Percentiles rank a stretch among this genome's conserved stretches.
phyloP scores from a whole-genome alignment of 2,329 filamentous ascomycete species.

The Alternaria angustiovoidea region DNA sequence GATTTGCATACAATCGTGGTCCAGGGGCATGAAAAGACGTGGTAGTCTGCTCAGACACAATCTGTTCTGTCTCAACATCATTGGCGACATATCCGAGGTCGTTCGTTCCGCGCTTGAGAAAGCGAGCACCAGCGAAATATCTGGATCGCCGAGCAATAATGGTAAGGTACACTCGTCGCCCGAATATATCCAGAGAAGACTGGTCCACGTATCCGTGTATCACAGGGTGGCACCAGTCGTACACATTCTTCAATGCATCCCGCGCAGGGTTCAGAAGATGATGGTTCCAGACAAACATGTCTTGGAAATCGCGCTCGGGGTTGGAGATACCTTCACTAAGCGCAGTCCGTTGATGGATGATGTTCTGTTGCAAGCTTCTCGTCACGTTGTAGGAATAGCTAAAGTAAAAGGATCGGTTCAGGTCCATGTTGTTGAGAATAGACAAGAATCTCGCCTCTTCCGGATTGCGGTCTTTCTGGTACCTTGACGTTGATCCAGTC shows the following conservation, averaged over 20 bases:
- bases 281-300: slow-evolving; percentile 99
- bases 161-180: slow-evolving; percentile 87
- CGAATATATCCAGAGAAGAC: slow-evolving; percentile 77
- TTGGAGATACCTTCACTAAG: slow-evolving; percentile 70
- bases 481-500: slow-evolving; percentile 70
- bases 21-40: slow-evolving; percentile 96
- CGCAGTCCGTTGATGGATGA: slow-evolving; percentile 78
- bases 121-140: slow-evolving; percentile 92
- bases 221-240: slow-evolving; percentile 95
- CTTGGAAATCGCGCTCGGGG: slow-evolving; percentile 74
- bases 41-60: slow-evolving; percentile 91
- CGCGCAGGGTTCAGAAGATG: slow-evolving; percentile 82
- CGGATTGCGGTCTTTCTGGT: slow-evolving; percentile 81
- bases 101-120: slow-evolving; percentile 93
- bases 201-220: slow-evolving; percentile 98
- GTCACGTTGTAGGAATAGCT: slow-evolving; percentile 98
- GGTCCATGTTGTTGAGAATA: slow-evolving; percentile 89
- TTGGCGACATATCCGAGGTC: slow-evolving; percentile 96
- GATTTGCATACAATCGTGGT: slow-evolving; percentile 83
- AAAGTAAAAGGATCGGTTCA: slow-evolving; percentile 94
- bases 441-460: slow-evolving; percentile 89
- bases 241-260: slow-evolving; percentile 76
- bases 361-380: slow-evolving; percentile 88
- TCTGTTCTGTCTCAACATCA: slow-evolving; percentile 98
- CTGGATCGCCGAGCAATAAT: slow-evolving; percentile 92